Conservation (phyloP, 371 early-diverging fungal species). For the Umbelopsis sp. region DNA sequence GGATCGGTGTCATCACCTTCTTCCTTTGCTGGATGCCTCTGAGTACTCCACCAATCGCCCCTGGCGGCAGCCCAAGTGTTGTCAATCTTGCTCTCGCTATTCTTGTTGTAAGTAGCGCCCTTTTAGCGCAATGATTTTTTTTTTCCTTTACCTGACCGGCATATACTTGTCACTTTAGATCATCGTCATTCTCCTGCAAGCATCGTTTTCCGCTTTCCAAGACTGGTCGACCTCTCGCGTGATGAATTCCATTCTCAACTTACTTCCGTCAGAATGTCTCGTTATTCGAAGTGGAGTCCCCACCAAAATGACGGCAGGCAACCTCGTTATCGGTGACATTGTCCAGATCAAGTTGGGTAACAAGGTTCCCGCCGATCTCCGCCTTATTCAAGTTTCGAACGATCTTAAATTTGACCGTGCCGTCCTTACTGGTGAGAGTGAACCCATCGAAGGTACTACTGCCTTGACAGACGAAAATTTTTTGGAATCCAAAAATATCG, state of each 20-base stretch:
- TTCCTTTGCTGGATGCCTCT: constrained; percentile 46
- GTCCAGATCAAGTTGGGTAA: constrained; percentile 58
- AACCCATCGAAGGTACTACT: constrained; percentile 46
- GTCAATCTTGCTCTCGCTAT: constrained; percentile 53
- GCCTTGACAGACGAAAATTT: constrained; percentile 46
- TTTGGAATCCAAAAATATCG: constrained; percentile 61
- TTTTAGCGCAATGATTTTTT: not conserved
- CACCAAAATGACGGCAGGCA: constrained; percentile 38
- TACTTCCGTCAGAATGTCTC: constrained; percentile 56
- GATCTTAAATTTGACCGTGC: constrained; percentile 63
- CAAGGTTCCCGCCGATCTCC: constrained; percentile 64
- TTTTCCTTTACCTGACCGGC: not conserved
- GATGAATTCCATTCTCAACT: constrained; percentile 66
- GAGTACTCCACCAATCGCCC: constrained; percentile 35
- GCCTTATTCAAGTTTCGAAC: constrained; percentile 43
- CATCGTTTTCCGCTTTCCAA: constrained; percentile 63
- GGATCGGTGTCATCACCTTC: constrained; percentile 50
- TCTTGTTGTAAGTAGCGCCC: constrained; percentile 28
- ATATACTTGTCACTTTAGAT: constrained; percentile 22
- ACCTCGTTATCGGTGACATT: constrained; percentile 47
- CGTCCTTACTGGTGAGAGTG: constrained; percentile 61
- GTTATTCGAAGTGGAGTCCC: constrained; percentile 59
- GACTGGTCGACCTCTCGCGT: constrained; percentile 65
- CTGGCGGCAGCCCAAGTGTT: constrained; percentile 16
- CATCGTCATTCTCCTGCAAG: constrained; percentile 60